Percentiles rank a stretch among this genome's conserved stretches.
Evolutionary conservation across 345 rosid genomes (phyloP).

Genomic region (Boechera retrofracta): DNA sequence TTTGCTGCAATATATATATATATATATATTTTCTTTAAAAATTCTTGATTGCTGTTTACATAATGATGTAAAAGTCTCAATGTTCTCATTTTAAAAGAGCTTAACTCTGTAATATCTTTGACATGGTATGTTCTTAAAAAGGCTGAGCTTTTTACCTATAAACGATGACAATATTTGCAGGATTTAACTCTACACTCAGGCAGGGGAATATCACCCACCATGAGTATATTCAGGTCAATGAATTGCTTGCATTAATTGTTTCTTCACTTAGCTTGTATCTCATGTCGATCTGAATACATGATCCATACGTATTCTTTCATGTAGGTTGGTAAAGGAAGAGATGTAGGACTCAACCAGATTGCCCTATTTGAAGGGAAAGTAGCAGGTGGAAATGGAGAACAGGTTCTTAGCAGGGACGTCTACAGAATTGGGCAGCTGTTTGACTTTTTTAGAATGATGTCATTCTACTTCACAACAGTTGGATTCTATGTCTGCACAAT

Average conservation of each 20-base stretch:
- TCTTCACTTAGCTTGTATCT: conserved; percentile 30
- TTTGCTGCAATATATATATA: neutral
- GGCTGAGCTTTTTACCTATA: conserved; percentile 22
- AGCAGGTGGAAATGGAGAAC: conserved; percentile 99
- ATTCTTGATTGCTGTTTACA: neutral
- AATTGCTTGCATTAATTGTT: conserved; percentile 29
- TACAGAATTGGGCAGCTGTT: conserved; percentile 96
- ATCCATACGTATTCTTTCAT: conserved; percentile 35
- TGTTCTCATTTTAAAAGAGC: conserved; percentile 8
- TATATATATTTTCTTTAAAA: neutral
- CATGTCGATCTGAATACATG: conserved; percentile 23
- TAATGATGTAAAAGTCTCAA: conserved; percentile 13
- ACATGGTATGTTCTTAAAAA: conserved; percentile 10
- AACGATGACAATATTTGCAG: conserved; percentile 52
- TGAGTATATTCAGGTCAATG: conserved; percentile 87
- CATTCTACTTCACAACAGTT: conserved; percentile 96
- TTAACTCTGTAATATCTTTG: neutral
- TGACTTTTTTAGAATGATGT: conserved; percentile 98
- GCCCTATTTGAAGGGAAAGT: conserved; percentile 99
- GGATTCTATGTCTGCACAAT: conserved; percentile 97
- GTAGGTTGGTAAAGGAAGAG: conserved; percentile 99
- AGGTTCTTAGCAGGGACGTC: conserved; percentile 95
- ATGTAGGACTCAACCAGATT: conserved; percentile 98
- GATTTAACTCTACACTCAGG: conserved; percentile 96
- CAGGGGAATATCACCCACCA: conserved; percentile 98